Base-by-base conservation (phyloP, 257 asterid species). In the Leonotis leonurus region DNA sequence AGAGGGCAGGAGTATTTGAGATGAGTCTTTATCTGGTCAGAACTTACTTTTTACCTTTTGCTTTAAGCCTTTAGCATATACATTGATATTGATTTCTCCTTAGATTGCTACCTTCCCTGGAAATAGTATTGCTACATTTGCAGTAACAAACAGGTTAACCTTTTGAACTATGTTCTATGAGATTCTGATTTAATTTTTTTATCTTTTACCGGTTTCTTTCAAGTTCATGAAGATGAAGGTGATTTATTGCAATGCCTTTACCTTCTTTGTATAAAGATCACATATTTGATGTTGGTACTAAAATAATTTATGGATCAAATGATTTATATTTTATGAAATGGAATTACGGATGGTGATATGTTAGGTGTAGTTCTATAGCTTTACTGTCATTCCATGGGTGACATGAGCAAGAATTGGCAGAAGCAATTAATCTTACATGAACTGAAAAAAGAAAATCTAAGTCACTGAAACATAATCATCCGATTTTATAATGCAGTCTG, bases 1-100 rank as follows among this genome's bases (percentile, higher is more conserved):
- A n/a, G n/a, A n/a, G n/a, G n/a, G n/a, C n/a, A n/a, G n/a, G n/a
- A n/a, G n/a, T 56, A 52, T 62, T 67, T 78, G 69, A 75, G 71
- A 54, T 35, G 64, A 70, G 68, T 69, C n/a, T 65, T 64, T 61
- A 24, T 21, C 67, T 73, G 6, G 18, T 60, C 66, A 6, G 27
- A 3, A n/a, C n/a, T n/a, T n/a, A n/a, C n/a, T n/a, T n/a, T n/a
- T n/a, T 18, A 14, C 10, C 44, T 50, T 50, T 56, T 50, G 18
- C 49, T 21, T 57, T 1, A 13, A 14, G n/a, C 49, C 30, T 46
- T 33, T 39, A 64, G 69, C 35, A 59, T 54, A 20, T 22, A 37
- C 24, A 49, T 18, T 44, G 25, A 14, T n/a, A 56, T 63, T 11
- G 58, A 24, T 53, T n/a, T n/a, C n/a, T n/a, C n/a, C 11, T 21